Evolutionary conservation across 2,329 filamentous ascomycete genomes (phyloP).

Genomic region (Aspergillus brasiliensis): DNA sequence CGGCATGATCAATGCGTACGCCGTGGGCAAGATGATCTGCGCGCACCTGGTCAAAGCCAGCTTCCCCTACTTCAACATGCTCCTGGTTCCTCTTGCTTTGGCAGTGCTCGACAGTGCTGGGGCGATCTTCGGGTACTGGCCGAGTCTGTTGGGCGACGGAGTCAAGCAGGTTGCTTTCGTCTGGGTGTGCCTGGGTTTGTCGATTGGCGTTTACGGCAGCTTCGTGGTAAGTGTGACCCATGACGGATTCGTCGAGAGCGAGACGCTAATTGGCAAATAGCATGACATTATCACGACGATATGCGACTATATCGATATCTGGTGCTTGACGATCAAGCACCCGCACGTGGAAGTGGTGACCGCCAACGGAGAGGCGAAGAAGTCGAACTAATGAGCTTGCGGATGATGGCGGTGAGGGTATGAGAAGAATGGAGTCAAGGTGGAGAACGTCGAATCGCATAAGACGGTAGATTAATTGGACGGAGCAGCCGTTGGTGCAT

Average conservation of each 20-base stretch:
- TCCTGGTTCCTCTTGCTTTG: constrained; percentile 74
- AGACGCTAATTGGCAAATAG: constrained; percentile 30
- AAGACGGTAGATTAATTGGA: not conserved
- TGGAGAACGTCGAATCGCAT: not conserved
- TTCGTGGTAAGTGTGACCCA: constrained; percentile 66
- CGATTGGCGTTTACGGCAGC: constrained; percentile 90
- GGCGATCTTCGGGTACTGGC: constrained; percentile 68
- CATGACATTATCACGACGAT: constrained; percentile 95
- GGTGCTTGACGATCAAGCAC: constrained; percentile 97
- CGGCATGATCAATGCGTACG: constrained; percentile 90
- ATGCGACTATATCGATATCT: constrained; percentile 97
- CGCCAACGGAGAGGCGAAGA: constrained; percentile 32
- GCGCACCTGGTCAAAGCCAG: constrained; percentile 84
- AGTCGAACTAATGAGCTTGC: constrained; percentile 23
- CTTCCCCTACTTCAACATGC: constrained; percentile 89
- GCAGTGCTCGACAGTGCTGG: constrained; percentile 81
- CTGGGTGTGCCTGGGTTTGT: constrained; percentile 82
- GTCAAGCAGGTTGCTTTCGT: constrained; percentile 91
- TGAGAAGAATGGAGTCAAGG: not conserved
- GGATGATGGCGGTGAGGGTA: not conserved
- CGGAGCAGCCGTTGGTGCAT: not conserved
- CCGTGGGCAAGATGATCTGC: constrained; percentile 92
- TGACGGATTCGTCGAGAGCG: not conserved
- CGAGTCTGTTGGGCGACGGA: constrained; percentile 70
- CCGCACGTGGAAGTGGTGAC: constrained; percentile 51